Percentiles rank a stretch among this genome's conserved stretches.
These are phyloP conservation scores for Sugiyamaella neomexicana DNA, from an alignment of 1,139 yeast genomes.

Conservation along the genomic window DNA sequence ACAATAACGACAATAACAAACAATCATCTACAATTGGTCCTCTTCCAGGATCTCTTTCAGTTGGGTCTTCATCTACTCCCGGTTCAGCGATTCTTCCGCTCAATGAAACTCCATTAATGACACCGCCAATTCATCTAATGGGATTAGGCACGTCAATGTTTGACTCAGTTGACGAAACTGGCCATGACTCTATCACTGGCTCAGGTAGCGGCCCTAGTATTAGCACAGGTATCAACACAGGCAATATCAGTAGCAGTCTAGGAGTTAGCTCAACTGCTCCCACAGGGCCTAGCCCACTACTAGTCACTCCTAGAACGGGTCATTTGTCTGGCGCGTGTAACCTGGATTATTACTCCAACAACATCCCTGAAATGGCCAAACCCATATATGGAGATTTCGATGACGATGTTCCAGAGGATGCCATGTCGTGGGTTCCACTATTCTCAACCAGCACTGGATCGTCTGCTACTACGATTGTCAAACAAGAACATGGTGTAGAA, in stretches of 20 bases:
- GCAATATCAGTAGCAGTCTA: neutral
- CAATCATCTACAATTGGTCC: neutral
- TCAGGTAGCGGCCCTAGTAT: neutral
- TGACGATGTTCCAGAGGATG: slow-evolving; percentile 13
- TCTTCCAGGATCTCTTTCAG: neutral
- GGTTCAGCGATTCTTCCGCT: slow-evolving; percentile 8
- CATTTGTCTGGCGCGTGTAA: neutral
- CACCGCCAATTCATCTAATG: slow-evolving; percentile 16
- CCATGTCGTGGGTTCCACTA: slow-evolving; percentile 18
- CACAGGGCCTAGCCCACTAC: slow-evolving; percentile 2
- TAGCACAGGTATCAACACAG: neutral
- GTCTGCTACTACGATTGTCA: neutral
- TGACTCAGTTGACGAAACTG: neutral
- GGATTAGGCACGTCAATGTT: slow-evolving; percentile 7
- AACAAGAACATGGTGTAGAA: neutral
- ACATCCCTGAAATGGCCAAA: slow-evolving; percentile 17
- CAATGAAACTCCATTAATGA: slow-evolving; percentile 21
- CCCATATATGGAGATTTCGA: slow-evolving; percentile 17
- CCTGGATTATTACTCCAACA: neutral
- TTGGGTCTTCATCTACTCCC: slow-evolving; percentile 3
- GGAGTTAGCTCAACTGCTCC: neutral
- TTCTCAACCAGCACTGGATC: slow-evolving; percentile 1
- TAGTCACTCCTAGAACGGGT: slow-evolving; percentile 11
- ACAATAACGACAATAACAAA: neutral
- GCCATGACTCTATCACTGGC: neutral